Evolutionary conservation across 2,329 filamentous ascomycete species (phyloP).

Genomic region (Thelonectria olida): DNA sequence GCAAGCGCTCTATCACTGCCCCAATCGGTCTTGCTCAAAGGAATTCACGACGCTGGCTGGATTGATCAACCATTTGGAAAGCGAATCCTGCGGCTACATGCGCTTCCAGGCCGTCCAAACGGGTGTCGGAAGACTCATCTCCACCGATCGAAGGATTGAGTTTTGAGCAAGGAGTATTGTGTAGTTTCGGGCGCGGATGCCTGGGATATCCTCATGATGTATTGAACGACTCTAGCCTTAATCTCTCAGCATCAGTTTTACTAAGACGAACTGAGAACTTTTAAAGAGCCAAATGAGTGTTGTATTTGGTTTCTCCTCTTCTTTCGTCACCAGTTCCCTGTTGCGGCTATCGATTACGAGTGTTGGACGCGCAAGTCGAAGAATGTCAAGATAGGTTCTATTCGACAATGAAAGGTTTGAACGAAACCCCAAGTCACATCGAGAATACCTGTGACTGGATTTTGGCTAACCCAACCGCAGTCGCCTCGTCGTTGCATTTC

Average conservation of each 20-base stretch:
- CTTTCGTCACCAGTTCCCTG: too few species aligned
- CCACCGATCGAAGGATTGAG: conserved; percentile 17
- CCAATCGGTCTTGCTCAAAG: conserved; percentile 42
- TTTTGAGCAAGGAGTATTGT: conserved; percentile 1
- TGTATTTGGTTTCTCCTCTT: neutral
- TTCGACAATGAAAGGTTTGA: neutral
- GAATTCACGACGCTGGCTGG: conserved; percentile 53
- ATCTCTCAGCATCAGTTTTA: too few species aligned
- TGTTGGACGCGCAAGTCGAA: neutral
- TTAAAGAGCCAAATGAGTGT: too few species aligned
- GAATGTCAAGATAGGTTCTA: neutral
- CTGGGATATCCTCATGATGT: neutral
- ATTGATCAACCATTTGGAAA: conserved; percentile 55
- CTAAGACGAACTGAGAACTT: too few species aligned
- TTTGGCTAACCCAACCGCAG: neutral
- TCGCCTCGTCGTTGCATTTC: conserved; percentile 4
- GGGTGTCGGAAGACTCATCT: conserved; percentile 35
- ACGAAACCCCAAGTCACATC: neutral
- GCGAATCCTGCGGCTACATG: conserved; percentile 51
- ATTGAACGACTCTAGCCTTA: too few species aligned
- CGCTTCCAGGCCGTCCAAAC: conserved; percentile 49
- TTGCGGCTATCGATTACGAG: neutral
- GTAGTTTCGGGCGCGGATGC: neutral
- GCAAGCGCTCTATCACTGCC: conserved; percentile 52
- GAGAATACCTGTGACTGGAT: neutral